These are phyloP conservation scores for Auxenochlorella protothecoides DNA, from an alignment of 139 green algal species.

Conservation along the genomic window DNA sequence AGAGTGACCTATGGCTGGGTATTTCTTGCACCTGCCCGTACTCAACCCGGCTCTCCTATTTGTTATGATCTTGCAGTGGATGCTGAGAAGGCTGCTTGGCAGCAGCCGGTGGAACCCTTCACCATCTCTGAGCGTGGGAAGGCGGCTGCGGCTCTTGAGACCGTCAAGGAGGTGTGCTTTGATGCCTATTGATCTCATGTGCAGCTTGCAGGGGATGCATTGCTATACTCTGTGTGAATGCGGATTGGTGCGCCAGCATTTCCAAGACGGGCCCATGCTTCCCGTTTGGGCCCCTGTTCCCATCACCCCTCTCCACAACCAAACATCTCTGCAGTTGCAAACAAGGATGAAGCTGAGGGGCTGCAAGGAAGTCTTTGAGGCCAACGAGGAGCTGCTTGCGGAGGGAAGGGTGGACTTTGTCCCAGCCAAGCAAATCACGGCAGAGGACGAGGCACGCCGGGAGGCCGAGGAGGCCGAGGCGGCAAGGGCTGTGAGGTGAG, in stretches of 20 bases:
- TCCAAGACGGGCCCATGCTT: too few species aligned
- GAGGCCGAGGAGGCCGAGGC: slow-evolving; percentile 13
- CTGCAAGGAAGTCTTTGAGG: slow-evolving; percentile 68
- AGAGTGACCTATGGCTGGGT: too few species aligned
- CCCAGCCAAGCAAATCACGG: slow-evolving; percentile 23
- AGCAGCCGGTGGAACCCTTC: slow-evolving; percentile 49
- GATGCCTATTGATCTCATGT: too few species aligned
- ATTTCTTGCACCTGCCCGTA: too few species aligned
- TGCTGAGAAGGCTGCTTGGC: slow-evolving; percentile 62
- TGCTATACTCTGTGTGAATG: too few species aligned
- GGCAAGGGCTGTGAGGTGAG: slow-evolving; percentile 16
- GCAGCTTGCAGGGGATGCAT: too few species aligned
- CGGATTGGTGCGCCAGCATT: too few species aligned
- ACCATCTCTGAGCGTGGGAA: slow-evolving; percentile 69
- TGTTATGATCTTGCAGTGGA: slow-evolving; percentile 35
- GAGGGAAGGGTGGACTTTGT: slow-evolving; percentile 76
- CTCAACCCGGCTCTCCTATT: too few species aligned
- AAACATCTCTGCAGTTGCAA: too few species aligned
- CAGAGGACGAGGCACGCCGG: slow-evolving; percentile 36
- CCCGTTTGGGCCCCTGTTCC: too few species aligned
- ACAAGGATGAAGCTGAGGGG: slow-evolving; percentile 44
- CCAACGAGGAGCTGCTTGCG: slow-evolving; percentile 47
- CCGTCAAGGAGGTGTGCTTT: slow-evolving; percentile 8
- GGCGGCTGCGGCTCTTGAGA: slow-evolving; percentile 28
- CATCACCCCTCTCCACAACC: too few species aligned